Conservation (phyloP, 768 basidiomycete genomes). For the Tephrocybe sp. region DNA sequence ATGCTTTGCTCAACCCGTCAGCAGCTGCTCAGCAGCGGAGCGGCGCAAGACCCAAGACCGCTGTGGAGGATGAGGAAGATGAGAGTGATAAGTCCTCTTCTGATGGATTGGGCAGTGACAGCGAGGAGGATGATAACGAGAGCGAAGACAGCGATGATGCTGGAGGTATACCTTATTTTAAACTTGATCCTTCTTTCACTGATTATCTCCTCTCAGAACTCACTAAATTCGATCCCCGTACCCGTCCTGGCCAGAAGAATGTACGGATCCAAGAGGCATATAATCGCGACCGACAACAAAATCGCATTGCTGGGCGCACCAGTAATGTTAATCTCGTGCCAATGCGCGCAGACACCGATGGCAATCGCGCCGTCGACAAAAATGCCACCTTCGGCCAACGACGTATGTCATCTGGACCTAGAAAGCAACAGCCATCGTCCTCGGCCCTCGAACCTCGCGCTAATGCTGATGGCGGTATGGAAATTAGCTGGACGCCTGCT, state of each 20-base stretch:
- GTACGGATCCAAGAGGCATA: slow-evolving; percentile 44
- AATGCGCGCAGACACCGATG: slow-evolving; percentile 44
- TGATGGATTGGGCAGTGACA: slow-evolving; percentile 45
- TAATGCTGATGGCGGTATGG: slow-evolving; percentile 65
- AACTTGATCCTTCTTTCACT: slow-evolving; percentile 7
- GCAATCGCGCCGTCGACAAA: slow-evolving; percentile 33
- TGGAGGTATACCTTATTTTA: slow-evolving; percentile 38
- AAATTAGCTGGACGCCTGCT: slow-evolving; percentile 80
- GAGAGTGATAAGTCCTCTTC: slow-evolving; percentile 73
- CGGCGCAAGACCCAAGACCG: slow-evolving; percentile 56
- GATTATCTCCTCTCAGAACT: slow-evolving; percentile 34
- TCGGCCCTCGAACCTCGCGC: slow-evolving; percentile 19
- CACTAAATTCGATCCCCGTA: slow-evolving; percentile 48
- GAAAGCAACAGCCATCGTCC: slow-evolving; percentile 5
- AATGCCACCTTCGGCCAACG: slow-evolving; percentile 71
- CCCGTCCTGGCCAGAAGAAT: slow-evolving; percentile 48
- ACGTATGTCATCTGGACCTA: slow-evolving; percentile 28
- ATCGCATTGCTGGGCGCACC: slow-evolving; percentile 38
- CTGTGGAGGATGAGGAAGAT: slow-evolving; percentile 86
- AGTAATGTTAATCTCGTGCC: slow-evolving; percentile 58
- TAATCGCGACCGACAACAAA: slow-evolving; percentile 36
- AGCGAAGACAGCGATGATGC: slow-evolving; percentile 52
- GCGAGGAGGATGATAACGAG: slow-evolving; percentile 41
- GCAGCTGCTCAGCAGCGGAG: slow-evolving; percentile 53
- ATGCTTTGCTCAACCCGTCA: slow-evolving; percentile 90